phyloP scores from a whole-genome alignment of 139 green algal genomes.

The Nannochloris sp. region DNA sequence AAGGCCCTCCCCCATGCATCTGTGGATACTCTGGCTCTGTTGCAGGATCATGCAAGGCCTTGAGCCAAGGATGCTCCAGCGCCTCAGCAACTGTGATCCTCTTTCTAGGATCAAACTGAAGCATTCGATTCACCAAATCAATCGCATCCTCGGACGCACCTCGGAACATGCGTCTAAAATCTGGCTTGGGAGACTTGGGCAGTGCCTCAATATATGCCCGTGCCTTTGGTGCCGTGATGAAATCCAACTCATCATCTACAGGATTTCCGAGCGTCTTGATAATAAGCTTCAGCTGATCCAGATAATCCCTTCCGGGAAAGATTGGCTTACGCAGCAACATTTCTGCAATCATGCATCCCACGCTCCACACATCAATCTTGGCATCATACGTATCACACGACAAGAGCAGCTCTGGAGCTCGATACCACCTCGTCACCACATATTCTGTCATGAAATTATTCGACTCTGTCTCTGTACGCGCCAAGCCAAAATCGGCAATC shows the following conservation, averaged over 20 bases:
- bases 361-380: conserved; percentile 64
- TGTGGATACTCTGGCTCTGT: conserved; percentile 53
- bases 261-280: conserved; percentile 82
- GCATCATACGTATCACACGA: conserved; percentile 76
- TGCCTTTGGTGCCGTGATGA: conserved; percentile 77
- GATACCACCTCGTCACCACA: conserved; percentile 93
- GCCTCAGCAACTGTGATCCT: conserved; percentile 75
- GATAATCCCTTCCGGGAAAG: conserved; percentile 85
- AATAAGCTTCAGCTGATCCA: conserved; percentile 91
- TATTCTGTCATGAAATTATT: conserved; percentile 94
- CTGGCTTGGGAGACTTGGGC: conserved; percentile 28
- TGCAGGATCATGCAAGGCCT: conserved; percentile 66
- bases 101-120: conserved; percentile 84
- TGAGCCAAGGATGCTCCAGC: conserved; percentile 83
- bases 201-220: conserved; percentile 70
- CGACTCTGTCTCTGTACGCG: conserved; percentile 65
- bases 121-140: conserved; percentile 82
- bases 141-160: conserved; percentile 59
- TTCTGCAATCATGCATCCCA: conserved; percentile 92
- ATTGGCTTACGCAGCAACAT: conserved; percentile 76
- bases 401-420: conserved; percentile 88
- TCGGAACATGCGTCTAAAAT: conserved; percentile 58
- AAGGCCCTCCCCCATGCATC: conserved; percentile 20
- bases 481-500: conserved; percentile 97
- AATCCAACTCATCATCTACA: conserved; percentile 77